These are phyloP conservation scores for Biscogniauxia mediterranea DNA, from an alignment of 2,329 filamentous ascomycete species.

Conservation along the genomic window DNA sequence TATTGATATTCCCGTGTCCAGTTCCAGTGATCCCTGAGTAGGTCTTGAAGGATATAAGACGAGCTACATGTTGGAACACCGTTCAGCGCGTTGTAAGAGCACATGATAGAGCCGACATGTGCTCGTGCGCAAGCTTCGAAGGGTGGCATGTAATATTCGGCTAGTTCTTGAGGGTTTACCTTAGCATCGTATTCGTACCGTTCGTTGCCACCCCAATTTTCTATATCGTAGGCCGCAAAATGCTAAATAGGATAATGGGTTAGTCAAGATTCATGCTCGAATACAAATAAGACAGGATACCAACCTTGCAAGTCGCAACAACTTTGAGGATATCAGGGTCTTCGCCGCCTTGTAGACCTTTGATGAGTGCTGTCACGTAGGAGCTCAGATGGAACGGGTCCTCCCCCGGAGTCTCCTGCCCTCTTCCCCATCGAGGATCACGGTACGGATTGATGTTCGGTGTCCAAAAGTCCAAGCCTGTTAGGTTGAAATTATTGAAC, in stretches of 20 bases:
- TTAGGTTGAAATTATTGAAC: slow-evolving; percentile 30
- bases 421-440: slow-evolving; percentile 26
- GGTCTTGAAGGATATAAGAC: slow-evolving; percentile 58
- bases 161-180: slow-evolving; percentile 59
- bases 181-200: slow-evolving; percentile 55
- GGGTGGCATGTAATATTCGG: slow-evolving; percentile 65
- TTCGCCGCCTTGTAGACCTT: slow-evolving; percentile 47
- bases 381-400: slow-evolving; percentile 42
- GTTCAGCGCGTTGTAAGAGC: slow-evolving; percentile 62
- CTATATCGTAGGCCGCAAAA: slow-evolving; percentile 56
- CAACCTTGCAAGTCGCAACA: slow-evolving; percentile 53
- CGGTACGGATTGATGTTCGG: slow-evolving; percentile 28
- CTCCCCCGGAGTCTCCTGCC: slow-evolving; percentile 29
- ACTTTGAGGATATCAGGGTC: slow-evolving; percentile 35
- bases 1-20: slow-evolving; percentile 62
- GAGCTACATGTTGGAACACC: slow-evolving; percentile 64
- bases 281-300: not conserved
- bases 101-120: slow-evolving; percentile 58
- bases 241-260: slow-evolving; percentile 33
- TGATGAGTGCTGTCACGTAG: slow-evolving; percentile 53
- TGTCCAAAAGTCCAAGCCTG: slow-evolving; percentile 28
- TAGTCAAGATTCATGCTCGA: slow-evolving; percentile 1
- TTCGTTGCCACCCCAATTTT: slow-evolving; percentile 41
- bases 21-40: slow-evolving; percentile 65
- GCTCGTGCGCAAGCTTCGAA: slow-evolving; percentile 61